Evolutionary conservation across 1,284 basidiomycete genomes (phyloP).

Genomic region (Laetiporus sulphureus): DNA sequence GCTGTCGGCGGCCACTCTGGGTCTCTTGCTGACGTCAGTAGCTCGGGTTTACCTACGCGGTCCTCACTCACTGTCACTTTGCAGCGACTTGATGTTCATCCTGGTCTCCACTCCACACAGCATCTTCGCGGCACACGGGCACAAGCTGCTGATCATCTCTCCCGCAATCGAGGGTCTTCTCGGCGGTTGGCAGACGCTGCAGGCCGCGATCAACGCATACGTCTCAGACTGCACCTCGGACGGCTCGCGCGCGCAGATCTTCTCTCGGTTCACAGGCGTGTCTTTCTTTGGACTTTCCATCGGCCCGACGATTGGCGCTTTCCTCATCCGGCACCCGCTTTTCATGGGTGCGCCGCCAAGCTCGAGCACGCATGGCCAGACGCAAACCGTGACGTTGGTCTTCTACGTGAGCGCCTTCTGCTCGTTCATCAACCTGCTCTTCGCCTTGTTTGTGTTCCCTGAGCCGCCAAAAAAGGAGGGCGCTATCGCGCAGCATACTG

Average conservation of each 20-base stretch:
- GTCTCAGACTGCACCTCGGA: constrained; percentile 81
- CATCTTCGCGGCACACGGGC: constrained; percentile 56
- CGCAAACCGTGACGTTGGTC: constrained; percentile 40
- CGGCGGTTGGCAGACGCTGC: constrained; percentile 82
- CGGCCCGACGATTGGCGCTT: constrained; percentile 69
- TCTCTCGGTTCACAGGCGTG: constrained; percentile 72
- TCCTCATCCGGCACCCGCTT: constrained; percentile 53
- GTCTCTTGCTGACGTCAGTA: constrained; percentile 71
- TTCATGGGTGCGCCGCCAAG: constrained; percentile 33
- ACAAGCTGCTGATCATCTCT: constrained; percentile 74
- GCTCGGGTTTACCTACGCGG: not conserved
- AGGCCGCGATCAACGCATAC: constrained; percentile 78
- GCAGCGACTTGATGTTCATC: constrained; percentile 73
- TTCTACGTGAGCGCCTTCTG: constrained; percentile 52
- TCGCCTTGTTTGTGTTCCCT: constrained; percentile 55
- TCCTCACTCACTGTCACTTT: constrained; percentile 1
- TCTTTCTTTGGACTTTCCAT: constrained; percentile 66
- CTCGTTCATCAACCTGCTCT: constrained; percentile 41
- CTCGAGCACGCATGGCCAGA: constrained; percentile 19
- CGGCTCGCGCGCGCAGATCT: constrained; percentile 76
- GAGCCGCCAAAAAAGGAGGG: constrained; percentile 54
- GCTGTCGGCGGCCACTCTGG: constrained; percentile 63
- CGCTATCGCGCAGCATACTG: constrained; percentile 24
- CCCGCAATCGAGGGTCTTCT: constrained; percentile 79
- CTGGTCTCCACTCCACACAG: constrained; percentile 68